Base-by-base conservation (phyloP, 176 grass and related monocot species). In the Phragmites australis region DNA sequence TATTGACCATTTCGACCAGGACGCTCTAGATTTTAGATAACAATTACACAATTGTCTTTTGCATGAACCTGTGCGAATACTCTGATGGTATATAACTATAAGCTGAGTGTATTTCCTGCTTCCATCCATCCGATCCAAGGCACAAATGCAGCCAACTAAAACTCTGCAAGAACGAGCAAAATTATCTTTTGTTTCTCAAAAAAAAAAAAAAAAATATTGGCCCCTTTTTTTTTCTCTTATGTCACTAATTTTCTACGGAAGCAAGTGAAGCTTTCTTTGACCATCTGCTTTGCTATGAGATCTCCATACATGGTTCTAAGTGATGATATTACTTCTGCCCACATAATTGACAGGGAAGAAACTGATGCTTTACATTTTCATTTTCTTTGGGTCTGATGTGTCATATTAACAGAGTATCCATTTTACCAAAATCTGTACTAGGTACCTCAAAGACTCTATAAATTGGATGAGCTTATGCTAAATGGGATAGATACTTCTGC, bases 381-480 rank as follows among this genome's bases (percentile, higher is more conserved):
- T 40, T 74, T 62, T 79, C 27, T 2, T 2, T 37, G 1, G 37
- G 21, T 60, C 9, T 60, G 12, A n/a, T 70, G 4, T 51, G 1
- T 15, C 68, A 79, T 68, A 15, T 7, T 72, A 70, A 77, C 46
- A 75, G n/a, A 27, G 23, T 11, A 17, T 76, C 10, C 65, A 81
- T 34, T 42, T 12, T 52, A 48, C 31, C 78, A 26, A 61, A 91
- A 75, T 66, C 56, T 89, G 30, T 74, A 8, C 60, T 72, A 97
- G 92, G 94, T 97, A 59, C 92, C 85, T 44, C 88, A 92, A 85
- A 89, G 85, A 82, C 81, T 92, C 11, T 90, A 92, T 85, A 94
- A 66, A 82, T 87, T 97, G 81, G 81, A 92, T 81, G 92, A 97
- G 78, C 87, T 94, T 82, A 94, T 94, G 81, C 71, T 97, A 29